These are phyloP conservation scores for Corymbia maculata DNA, from an alignment of 345 rosid genomes.

Conservation along the genomic window DNA sequence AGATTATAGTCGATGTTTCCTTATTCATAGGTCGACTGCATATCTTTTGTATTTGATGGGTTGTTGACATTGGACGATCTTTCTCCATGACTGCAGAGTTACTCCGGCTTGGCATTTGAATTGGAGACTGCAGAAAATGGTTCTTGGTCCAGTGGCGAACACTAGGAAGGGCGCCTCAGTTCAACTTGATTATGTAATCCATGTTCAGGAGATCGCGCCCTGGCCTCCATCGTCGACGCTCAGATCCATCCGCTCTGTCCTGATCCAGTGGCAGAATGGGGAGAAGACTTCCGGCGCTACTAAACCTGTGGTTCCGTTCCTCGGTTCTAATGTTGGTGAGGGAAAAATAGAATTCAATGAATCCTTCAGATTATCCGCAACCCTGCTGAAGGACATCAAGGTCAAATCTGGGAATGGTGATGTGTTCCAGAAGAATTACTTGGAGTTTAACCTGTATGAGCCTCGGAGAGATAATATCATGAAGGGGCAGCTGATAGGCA, in stretches of 20 bases:
- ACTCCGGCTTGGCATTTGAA: not conserved
- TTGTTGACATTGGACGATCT: not conserved
- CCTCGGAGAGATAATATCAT: slow-evolving; percentile 67
- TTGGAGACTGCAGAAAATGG: slow-evolving; percentile 27
- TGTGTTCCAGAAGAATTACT: slow-evolving; percentile 46
- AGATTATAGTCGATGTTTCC: not conserved
- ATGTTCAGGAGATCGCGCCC: slow-evolving; percentile 74
- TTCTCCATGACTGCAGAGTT: not conserved
- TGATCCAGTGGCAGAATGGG: slow-evolving; percentile 91
- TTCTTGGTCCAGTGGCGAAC: slow-evolving; percentile 43
- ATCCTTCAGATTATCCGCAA: slow-evolving; percentile 66
- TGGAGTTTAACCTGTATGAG: slow-evolving; percentile 79
- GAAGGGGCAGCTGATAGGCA: slow-evolving; percentile 52
- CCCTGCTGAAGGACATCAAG: slow-evolving; percentile 45
- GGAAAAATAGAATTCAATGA: slow-evolving; percentile 83
- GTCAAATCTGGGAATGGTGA: slow-evolving; percentile 39
- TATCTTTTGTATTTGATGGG: not conserved
- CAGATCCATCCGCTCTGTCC: slow-evolving; percentile 70
- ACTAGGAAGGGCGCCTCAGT: slow-evolving; percentile 30
- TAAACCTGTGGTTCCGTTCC: slow-evolving; percentile 44
- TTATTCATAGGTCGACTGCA: not conserved
- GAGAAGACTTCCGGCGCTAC: slow-evolving; percentile 69
- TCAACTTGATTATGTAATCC: slow-evolving; percentile 53
- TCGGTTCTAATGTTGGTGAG: slow-evolving; percentile 55
- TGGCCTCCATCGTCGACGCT: slow-evolving; percentile 97